phyloP scores from a whole-genome alignment of 192 early-diverging fungal species.

The Coemansia asiatica region DNA sequence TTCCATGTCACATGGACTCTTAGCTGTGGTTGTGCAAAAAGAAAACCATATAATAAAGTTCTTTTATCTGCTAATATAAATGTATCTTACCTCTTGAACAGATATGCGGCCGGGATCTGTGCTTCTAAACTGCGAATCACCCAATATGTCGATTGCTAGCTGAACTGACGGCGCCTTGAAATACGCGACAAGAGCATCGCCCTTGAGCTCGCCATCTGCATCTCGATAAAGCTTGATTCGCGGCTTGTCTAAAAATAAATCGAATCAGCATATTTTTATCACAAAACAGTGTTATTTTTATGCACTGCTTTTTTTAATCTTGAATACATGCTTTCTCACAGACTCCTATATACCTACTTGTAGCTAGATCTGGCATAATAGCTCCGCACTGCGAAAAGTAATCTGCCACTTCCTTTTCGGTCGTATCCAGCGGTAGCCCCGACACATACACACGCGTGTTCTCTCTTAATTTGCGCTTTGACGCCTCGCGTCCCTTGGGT shows the following conservation, averaged over 20 bases:
- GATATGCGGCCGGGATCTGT: conserved; percentile 65
- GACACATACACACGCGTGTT: conserved; percentile 87
- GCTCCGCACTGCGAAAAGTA: conserved; percentile 53
- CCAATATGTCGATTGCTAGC: conserved; percentile 80
- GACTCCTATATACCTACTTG: conserved; percentile 23
- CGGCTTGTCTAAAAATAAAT: conserved; percentile 64
- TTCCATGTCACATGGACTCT: neutral
- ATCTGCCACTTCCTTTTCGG: conserved; percentile 72
- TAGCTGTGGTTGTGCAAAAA: neutral
- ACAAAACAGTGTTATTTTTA: conserved; percentile 5
- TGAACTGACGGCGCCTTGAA: conserved; percentile 87
- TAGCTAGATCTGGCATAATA: conserved; percentile 45
- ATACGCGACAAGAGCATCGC: conserved; percentile 91
- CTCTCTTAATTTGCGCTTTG: conserved; percentile 57
- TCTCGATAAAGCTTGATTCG: conserved; percentile 89
- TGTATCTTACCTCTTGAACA: conserved; percentile 61
- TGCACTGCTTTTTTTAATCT: neutral
- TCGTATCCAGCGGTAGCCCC: conserved; percentile 76
- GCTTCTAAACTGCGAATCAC: conserved; percentile 79
- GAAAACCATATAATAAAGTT: neutral
- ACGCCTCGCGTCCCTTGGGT: conserved; percentile 13
- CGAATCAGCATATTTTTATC: too few species aligned
- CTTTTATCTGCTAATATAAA: neutral
- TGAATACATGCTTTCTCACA: neutral
- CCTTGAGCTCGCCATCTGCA: conserved; percentile 68